Percentiles rank a stretch among this genome's conserved stretches.
Conservation (phyloP, 2,329 filamentous ascomycete genomes). For the Phaeophleospora eucalypticola region DNA sequence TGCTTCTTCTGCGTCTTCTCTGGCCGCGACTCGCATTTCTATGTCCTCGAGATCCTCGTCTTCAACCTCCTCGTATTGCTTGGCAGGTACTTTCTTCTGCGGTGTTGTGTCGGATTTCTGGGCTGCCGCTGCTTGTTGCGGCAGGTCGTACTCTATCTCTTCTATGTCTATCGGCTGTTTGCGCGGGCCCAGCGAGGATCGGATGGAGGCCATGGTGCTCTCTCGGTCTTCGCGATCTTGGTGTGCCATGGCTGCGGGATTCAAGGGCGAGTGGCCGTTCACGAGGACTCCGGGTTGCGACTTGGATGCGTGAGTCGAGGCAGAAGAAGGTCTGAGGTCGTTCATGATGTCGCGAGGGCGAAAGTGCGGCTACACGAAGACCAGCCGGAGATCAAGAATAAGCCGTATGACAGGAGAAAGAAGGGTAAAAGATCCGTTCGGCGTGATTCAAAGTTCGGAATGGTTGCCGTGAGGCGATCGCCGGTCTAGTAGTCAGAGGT, state of each 20-base stretch:
- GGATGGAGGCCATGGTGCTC: constrained; percentile 55
- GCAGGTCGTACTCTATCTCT: constrained; percentile 22
- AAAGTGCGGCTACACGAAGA: background rate
- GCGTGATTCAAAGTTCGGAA: constrained; percentile 5
- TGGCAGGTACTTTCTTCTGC: constrained; percentile 13
- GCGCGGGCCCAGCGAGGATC: constrained; percentile 51
- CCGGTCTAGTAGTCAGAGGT: constrained; percentile 23
- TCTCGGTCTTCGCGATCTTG: constrained; percentile 52
- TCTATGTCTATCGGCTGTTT: constrained; percentile 46
- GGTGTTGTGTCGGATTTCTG: constrained; percentile 5
- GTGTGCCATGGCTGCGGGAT: constrained; percentile 41
- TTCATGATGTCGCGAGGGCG: background rate
- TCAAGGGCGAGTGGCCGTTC: constrained; percentile 53
- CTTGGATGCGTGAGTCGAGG: constrained; percentile 34
- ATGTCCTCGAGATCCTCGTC: constrained; percentile 41
- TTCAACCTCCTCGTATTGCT: constrained; percentile 38
- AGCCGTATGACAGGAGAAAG: background rate
- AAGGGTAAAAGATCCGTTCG: background rate
- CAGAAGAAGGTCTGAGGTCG: background rate
- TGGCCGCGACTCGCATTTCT: constrained; percentile 33
- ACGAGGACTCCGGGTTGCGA: constrained; percentile 54
- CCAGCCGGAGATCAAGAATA: background rate
- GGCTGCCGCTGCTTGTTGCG: constrained; percentile 6
- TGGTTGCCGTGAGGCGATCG: constrained; percentile 1
- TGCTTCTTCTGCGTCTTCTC: constrained; percentile 52